These are phyloP conservation scores for Globisporangium cederbergense DNA, from an alignment of 352 stramenopile genomes.

Conservation along the genomic window DNA sequence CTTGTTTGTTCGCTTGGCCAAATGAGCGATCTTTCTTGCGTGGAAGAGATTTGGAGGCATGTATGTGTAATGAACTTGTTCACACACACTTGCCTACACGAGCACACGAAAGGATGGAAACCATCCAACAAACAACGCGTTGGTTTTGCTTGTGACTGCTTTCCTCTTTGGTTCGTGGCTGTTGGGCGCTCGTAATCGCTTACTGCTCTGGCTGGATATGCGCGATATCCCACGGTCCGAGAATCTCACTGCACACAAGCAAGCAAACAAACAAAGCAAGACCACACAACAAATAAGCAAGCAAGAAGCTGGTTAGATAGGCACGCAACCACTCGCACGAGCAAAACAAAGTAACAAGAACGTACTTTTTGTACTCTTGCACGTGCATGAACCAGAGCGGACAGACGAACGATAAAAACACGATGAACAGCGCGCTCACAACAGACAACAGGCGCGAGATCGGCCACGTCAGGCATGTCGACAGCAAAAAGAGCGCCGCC, in stretches of 20 bases:
- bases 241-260: conserved; percentile 60
- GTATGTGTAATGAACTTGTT: background rate
- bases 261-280: background rate
- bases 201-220: conserved; percentile 71
- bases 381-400: conserved; percentile 90
- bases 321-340: background rate
- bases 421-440: conserved; percentile 55
- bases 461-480: conserved; percentile 72
- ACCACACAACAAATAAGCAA: no score
- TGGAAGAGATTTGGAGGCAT: no score
- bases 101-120: no score
- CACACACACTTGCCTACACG: background rate
- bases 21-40: no score
- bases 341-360: conserved; percentile 13
- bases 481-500: conserved; percentile 64
- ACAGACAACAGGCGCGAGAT: conserved; percentile 63
- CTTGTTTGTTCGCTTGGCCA: no score
- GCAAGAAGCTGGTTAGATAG: background rate
- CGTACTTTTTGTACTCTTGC: conserved; percentile 90
- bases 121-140: background rate
- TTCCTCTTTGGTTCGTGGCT: conserved; percentile 4
- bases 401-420: conserved; percentile 84
- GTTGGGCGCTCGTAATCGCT: background rate
- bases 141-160: background rate
- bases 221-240: conserved; percentile 90